phyloP scores from a whole-genome alignment of 305 asterid genomes.

The Striga hermonthica region DNA sequence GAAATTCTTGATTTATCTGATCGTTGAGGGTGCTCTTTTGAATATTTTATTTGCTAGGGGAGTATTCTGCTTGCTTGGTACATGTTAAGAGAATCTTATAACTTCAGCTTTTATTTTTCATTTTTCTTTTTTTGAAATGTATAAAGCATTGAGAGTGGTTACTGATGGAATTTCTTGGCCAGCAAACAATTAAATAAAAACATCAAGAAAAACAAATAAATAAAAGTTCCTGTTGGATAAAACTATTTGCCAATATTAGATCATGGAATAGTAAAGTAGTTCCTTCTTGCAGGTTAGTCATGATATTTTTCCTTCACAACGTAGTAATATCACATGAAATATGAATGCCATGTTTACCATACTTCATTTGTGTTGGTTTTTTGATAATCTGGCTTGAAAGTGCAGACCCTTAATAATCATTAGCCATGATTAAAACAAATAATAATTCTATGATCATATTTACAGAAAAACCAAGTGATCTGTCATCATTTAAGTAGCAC shows the following conservation, averaged over 20 bases:
- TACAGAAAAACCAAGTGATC: no score
- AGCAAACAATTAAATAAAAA: not conserved
- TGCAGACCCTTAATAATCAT: not conserved
- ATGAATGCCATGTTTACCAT: not conserved
- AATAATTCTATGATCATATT: no score
- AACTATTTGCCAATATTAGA: not conserved
- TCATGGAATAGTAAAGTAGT: not conserved
- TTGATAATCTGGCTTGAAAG: constrained; percentile 5
- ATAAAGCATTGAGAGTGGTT: not conserved
- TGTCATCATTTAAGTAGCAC: no score
- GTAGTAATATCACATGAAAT: constrained; percentile 14
- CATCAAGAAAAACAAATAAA: not conserved
- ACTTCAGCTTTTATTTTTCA: constrained; percentile 6
- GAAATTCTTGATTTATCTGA: not conserved
- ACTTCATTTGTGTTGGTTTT: not conserved
- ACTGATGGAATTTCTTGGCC: constrained; percentile 8
- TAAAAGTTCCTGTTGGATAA: not conserved
- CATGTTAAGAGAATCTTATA: constrained; percentile 12
- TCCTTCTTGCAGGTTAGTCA: not conserved
- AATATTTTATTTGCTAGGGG: not conserved
- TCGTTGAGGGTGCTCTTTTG: not conserved
- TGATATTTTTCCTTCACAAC: not conserved
- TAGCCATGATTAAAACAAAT: not conserved
- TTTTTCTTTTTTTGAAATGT: not conserved
- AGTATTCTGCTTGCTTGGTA: not conserved